Percentiles rank a stretch among this genome's conserved stretches.
phyloP scores from a whole-genome alignment of 495 filamentous ascomycete species.

The Thozetella sp. region DNA sequence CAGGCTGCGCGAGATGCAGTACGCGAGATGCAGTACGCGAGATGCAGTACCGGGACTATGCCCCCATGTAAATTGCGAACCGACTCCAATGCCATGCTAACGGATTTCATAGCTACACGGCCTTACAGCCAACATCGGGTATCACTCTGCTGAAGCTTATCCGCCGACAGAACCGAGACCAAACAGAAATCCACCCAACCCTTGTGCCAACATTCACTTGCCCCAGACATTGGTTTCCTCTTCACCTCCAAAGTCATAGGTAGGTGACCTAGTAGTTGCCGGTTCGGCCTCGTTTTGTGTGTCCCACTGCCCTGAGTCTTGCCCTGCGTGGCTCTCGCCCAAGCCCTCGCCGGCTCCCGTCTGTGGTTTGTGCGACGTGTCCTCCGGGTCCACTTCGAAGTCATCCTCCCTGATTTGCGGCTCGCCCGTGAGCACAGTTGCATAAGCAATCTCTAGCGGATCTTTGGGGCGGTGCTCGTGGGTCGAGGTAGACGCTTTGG shows the following conservation, averaged over 20 bases:
- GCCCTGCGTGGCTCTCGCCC: slow-evolving; percentile 5
- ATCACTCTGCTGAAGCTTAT: neutral
- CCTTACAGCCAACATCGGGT: neutral
- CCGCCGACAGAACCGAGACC: neutral
- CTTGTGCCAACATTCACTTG: slow-evolving; percentile 11
- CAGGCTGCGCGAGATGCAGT: no score
- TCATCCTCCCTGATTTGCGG: slow-evolving; percentile 27
- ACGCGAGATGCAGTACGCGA: no score
- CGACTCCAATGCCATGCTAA: neutral
- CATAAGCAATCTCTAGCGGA: slow-evolving; percentile 34
- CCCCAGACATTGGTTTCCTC: slow-evolving; percentile 33
- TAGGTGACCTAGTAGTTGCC: slow-evolving; percentile 5
- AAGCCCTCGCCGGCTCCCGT: slow-evolving; percentile 7
- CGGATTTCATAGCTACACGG: neutral
- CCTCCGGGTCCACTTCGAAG: slow-evolving; percentile 24
- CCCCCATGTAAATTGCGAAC: neutral
- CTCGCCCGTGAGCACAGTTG: slow-evolving; percentile 23
- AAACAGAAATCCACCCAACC: neutral
- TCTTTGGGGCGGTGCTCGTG: slow-evolving; percentile 17
- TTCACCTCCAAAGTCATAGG: slow-evolving; percentile 19
- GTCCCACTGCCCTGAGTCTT: slow-evolving; percentile 18
- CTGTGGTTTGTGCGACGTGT: slow-evolving; percentile 19
- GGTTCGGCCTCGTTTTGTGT: slow-evolving; percentile 3
- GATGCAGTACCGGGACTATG: no score
- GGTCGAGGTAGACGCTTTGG: slow-evolving; percentile 14